Conservation (phyloP, 2,329 filamentous ascomycete genomes). For the Aplosporella prunicola region DNA sequence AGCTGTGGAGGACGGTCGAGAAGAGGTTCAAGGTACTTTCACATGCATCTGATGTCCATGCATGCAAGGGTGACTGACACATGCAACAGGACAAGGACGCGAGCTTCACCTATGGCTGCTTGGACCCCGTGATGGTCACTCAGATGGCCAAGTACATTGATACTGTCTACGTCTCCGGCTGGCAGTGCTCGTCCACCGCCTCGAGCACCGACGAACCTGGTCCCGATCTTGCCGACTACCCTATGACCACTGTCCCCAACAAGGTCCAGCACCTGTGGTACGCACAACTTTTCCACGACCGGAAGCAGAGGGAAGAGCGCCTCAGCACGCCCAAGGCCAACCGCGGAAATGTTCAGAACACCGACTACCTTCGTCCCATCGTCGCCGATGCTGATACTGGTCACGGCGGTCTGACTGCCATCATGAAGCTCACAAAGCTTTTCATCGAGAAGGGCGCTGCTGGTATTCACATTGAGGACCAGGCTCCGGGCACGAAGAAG, state of each 20-base stretch:
- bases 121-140: conserved; percentile 96
- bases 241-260: conserved; percentile 88
- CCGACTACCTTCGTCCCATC: conserved; percentile 92
- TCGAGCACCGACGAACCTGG: conserved; percentile 92
- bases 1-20: conserved; percentile 88
- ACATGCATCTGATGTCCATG: conserved; percentile 10
- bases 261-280: conserved; percentile 97
- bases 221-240: conserved; percentile 96
- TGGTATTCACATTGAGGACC: conserved; percentile 97
- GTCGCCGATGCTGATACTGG: conserved; percentile 96
- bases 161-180: conserved; percentile 96
- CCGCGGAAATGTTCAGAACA: conserved; percentile 63
- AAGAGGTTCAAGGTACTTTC: conserved; percentile 64
- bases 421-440: conserved; percentile 98
- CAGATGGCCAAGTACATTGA: conserved; percentile 99
- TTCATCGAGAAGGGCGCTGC: conserved; percentile 95
- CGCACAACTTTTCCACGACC: conserved; percentile 98
- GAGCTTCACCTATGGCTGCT: conserved; percentile 91
- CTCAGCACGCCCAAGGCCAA: conserved; percentile 64
- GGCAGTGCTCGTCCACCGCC: conserved; percentile 96
- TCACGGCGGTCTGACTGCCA: conserved; percentile 92
- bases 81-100: conserved; percentile 62
- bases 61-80: conserved; percentile 11
- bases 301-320: conserved; percentile 95
- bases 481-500: conserved; percentile 97